Evolutionary conservation across 768 basidiomycete species (phyloP), one percentile per base, ranked within the genome.

Genomic region (Russula foetens): DNA sequence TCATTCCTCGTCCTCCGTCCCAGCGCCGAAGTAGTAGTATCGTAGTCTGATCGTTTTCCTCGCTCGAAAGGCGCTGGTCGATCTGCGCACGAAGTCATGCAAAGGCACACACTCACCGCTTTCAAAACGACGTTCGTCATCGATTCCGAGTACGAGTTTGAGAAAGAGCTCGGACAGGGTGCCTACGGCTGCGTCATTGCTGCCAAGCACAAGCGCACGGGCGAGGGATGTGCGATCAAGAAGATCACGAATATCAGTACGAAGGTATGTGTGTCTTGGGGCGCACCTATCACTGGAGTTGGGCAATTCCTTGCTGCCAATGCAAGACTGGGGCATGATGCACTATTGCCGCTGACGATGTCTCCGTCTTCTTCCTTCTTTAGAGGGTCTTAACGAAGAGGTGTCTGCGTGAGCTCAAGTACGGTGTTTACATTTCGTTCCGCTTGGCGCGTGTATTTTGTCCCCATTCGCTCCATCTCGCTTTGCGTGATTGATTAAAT

Each of bases 121-220:
- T 83, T 95, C 68, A 90, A 90, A 71, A 90, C 90, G 56, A 87
- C 81, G 51, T 95, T 94, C 70, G 75, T 92, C 63, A 90, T 96
- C 71, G 92, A 95, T 69, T 78, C 85, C 14, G 87, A 91, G 72
- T 97, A 95, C 69, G 83, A 89, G 70, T 96, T 90, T 72, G 91
- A 95, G 74, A 98, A 98, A 76, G 95, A 98, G 70, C 89, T 98
- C 55, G 93, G 94, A 31, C 92, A 95, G 73, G 93, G 95, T 66
- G 93, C 94, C 23, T 96, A 97, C 72, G 92, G 94, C 44, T 93
- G 89, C 69, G 92, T 94, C 65, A 87, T 93, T 58, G 82, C 88
- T 28, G 94, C 95, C 0, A 84, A 84, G 66, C 90, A 93, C 74
- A 85, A 84, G 64, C 74, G 84, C 67, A 85, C 90, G 2, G 90